Percentiles rank a stretch among this genome's conserved stretches.
Evolutionary conservation across 176 grass and related monocot species (phyloP).

Genomic region (Hyparrhenia diplandra): DNA sequence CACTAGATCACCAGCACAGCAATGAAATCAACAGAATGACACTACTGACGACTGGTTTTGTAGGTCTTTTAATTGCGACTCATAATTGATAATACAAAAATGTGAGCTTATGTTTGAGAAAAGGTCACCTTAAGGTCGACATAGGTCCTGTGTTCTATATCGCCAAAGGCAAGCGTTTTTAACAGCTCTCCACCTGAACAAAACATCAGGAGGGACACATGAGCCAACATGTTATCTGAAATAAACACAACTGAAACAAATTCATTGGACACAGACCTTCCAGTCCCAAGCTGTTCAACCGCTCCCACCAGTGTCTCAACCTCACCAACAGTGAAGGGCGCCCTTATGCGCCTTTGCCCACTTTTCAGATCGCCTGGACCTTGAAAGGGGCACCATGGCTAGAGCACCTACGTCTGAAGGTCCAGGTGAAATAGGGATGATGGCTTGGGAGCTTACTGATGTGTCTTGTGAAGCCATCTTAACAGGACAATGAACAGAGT

Average conservation of each 20-base stretch:
- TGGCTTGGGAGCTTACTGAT: constrained; percentile 37
- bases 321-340: constrained; percentile 72
- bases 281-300: constrained; percentile 75
- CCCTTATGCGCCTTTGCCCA: constrained; percentile 59
- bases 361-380: constrained; percentile 31
- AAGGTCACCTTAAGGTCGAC: constrained; percentile 88
- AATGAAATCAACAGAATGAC: background rate
- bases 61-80: background rate
- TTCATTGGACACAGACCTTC: constrained; percentile 50
- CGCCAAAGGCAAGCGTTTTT: constrained; percentile 66
- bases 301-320: constrained; percentile 68
- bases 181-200: constrained; percentile 73
- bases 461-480: constrained; percentile 30
- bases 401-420: constrained; percentile 33
- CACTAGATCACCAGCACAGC: background rate
- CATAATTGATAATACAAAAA: background rate
- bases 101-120: constrained; percentile 7
- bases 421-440: constrained; percentile 28
- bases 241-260: background rate
- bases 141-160: constrained; percentile 71
- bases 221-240: background rate
- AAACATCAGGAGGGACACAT: constrained; percentile 19
- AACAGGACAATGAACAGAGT: constrained; percentile 35
- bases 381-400: constrained; percentile 38
- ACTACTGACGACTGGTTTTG: background rate